Evolutionary conservation across 2,329 filamentous ascomycete genomes (phyloP).

Genomic region (Endoconidiophora polonica): DNA sequence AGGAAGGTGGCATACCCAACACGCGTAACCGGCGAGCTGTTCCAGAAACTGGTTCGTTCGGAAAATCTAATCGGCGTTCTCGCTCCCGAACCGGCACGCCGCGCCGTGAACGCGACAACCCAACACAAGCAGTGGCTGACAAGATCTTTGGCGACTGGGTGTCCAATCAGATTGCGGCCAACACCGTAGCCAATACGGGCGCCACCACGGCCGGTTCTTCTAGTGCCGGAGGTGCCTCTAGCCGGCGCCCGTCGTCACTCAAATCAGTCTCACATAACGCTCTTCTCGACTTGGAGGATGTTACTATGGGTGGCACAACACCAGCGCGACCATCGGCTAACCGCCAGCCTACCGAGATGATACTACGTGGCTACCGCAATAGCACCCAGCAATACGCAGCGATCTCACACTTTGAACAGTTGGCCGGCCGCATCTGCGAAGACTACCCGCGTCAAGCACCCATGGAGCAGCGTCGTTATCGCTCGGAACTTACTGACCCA

Average conservation of each 20-base stretch:
- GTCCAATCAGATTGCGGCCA: constrained; percentile 25
- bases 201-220: constrained; percentile 16
- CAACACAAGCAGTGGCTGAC: constrained; percentile 44
- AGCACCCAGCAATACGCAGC: constrained; percentile 63
- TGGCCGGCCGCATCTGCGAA: constrained; percentile 77
- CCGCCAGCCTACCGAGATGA: constrained; percentile 49
- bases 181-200: constrained; percentile 17
- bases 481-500: constrained; percentile 56
- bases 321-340: constrained; percentile 20
- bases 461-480: constrained; percentile 50
- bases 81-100: constrained; percentile 44
- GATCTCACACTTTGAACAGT: constrained; percentile 72
- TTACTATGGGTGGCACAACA: constrained; percentile 21
- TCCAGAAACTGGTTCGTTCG: constrained; percentile 48
- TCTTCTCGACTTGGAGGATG: constrained; percentile 6
- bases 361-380: constrained; percentile 64
- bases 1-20: constrained; percentile 33
- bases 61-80: constrained; percentile 47
- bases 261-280: constrained; percentile 18
- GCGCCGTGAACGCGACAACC: constrained; percentile 39
- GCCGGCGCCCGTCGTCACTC: constrained; percentile 8
- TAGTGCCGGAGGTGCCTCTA: constrained; percentile 11
- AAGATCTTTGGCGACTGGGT: constrained; percentile 45
- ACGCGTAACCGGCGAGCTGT: constrained; percentile 34
- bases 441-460: constrained; percentile 84